Evolutionary conservation across 164 flowering plant species (phyloP), one percentile per base, ranked within the genome.

Genomic region (Berberis vulgaris): DNA sequence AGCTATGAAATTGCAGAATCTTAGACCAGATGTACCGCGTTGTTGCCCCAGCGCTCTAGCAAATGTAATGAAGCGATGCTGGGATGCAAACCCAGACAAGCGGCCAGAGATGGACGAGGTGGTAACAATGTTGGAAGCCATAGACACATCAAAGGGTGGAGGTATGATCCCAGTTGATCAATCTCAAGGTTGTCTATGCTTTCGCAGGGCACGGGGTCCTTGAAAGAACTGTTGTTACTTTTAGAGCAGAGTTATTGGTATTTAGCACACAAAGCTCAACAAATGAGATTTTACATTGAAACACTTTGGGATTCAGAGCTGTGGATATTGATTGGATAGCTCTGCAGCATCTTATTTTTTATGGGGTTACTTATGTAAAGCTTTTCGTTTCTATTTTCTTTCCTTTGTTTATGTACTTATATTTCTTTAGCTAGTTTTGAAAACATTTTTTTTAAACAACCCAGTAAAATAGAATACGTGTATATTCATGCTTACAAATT

Each of bases 61-160:
- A 42, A 87, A 85, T 66, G 89, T 93, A 63, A 93, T 90, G 98
- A 87, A 81, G 67, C 75, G 79, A 64, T 93, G 98, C 78, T 93
- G 98, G 98, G 98, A 92, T 73, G 96, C 96, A 8, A 85, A 83
- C 65, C 96, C 93, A 4, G 96, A 90, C 62, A 90, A 82, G 71
- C 78, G 98, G 50, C 98, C 97, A 1, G 98, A 93, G 71, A 93
- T 93, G 98, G 96, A 93, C 52, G 97, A 93, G 70, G 97, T 86
- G 40, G 98, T 90, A 7, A 54, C 89, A 26, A 65, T 90, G 89
- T 39, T 88, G 70, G 97, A 93, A 76, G 92, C 85, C 40, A 84
- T 93, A 4, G 98, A 93, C 69, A 87, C 93, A 41, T 73, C 90
- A 2, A 90, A 82, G 72, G 98, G 97, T 7, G 98, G 97, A 10